Evolutionary conservation across 306 rosid species (phyloP).

Genomic region (Oemleria cerasiformis): DNA sequence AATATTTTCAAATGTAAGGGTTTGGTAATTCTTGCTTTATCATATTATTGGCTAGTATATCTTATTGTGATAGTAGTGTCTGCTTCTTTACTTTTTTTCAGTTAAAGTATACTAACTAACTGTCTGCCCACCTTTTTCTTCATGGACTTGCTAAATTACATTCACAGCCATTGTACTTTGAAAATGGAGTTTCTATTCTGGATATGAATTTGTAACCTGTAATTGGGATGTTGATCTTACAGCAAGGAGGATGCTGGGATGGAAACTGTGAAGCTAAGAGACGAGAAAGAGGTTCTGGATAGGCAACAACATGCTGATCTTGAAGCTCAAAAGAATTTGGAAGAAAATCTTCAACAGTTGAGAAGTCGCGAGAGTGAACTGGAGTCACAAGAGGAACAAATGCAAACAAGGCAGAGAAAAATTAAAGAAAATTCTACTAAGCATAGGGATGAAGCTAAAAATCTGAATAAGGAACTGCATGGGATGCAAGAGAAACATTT

Average conservation of each 20-base stretch:
- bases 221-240: conserved; percentile 30
- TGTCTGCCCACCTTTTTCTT: conserved; percentile 8
- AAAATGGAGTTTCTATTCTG: conserved; percentile 5
- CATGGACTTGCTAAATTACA: background rate
- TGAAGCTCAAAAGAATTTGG: conserved; percentile 92
- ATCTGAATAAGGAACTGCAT: conserved; percentile 61
- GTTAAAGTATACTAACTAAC: background rate
- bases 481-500: conserved; percentile 70
- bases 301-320: conserved; percentile 89
- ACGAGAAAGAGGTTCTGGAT: conserved; percentile 89
- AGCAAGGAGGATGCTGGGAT: conserved; percentile 98
- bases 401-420: conserved; percentile 63
- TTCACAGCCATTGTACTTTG: background rate
- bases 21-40: background rate
- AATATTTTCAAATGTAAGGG: conserved; percentile 90
- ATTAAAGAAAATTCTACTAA: conserved; percentile 56
- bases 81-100: background rate
- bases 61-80: background rate
- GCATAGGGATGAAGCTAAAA: conserved; percentile 48
- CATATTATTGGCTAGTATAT: background rate
- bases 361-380: conserved; percentile 65
- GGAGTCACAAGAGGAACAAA: conserved; percentile 71
- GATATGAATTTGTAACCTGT: conserved; percentile 13
- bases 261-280: conserved; percentile 86
- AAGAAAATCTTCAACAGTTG: conserved; percentile 91